Evolutionary conservation across 768 basidiomycete genomes (phyloP), one percentile per base, ranked within the genome.

Genomic region (Leccinum uliginosum): DNA sequence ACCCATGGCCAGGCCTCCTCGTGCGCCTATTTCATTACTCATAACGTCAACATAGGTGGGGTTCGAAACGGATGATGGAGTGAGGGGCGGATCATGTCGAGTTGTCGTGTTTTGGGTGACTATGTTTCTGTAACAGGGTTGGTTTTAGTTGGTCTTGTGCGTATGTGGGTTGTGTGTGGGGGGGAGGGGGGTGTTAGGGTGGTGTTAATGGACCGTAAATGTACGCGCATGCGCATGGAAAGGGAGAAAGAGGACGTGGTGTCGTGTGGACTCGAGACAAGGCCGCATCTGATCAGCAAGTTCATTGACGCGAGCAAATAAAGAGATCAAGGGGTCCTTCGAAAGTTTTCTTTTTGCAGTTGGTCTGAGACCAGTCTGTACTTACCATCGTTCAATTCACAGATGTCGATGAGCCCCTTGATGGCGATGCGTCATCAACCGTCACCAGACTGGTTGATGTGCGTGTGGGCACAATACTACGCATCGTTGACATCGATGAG

Each of bases 61-160:
- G 19, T 19, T 24, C 17, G 5, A 49, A 35, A 24, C 34, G 61
- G 40, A 65, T 59, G 49, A 59, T 49, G 30, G 50, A 10, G 19
- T 19, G n/a, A 10, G 50, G 44, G 23, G 44, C 52, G 43, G 53
- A 59, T 26, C 40, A 24, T 24, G 30, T 43, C 49, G 38, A 38
- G 53, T 35, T 27, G 47, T 34, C 34, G 55, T 54, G 50, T 47
- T 55, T 65, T 46, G 51, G 56, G 17, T 45, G 38, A 40, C 45
- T 12, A 30, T 24, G 27, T 51, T 44, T 40, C 40, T 44, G 50
- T 45, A 23, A 53, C 53, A 29, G 53, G 53, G 48, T 40, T 24
- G 40, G 40, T 43, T 43, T 43, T 43, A 43, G 40, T 43, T 43
- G 40, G 19, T 19, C 19, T 43, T 43, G 38, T 40, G 38, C n/a